Evolutionary conservation across 768 basidiomycete genomes (phyloP).

Genomic region (Cyclocybe aegerita): DNA sequence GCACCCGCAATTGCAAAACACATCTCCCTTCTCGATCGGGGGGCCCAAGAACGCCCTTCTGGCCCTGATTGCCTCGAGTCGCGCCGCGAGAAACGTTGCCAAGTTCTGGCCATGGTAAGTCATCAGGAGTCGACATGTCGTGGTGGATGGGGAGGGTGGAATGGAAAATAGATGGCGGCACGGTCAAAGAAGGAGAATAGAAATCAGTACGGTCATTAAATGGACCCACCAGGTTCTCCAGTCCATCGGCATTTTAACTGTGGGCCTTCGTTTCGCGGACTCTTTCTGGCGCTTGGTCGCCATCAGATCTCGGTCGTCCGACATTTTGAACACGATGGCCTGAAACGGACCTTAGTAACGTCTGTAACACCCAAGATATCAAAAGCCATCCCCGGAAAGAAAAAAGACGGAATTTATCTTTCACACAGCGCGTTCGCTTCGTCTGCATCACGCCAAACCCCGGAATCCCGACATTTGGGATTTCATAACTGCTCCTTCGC

Average conservation of each 20-base stretch:
- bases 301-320: conserved; percentile 22
- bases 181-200: conserved; percentile 25
- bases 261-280: conserved; percentile 18
- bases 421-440: conserved; percentile 7
- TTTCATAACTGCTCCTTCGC: conserved; percentile 6
- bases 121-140: conserved; percentile 59
- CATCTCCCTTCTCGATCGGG: conserved; percentile 76
- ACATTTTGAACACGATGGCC: conserved; percentile 17
- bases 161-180: conserved; percentile 25
- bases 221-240: conserved; percentile 26
- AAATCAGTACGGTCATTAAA: conserved; percentile 34
- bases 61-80: conserved; percentile 83
- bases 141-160: conserved; percentile 20
- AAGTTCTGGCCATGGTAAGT: conserved; percentile 84
- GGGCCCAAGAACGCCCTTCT: conserved; percentile 74
- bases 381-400: conserved; percentile 23
- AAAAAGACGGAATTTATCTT: conserved; percentile 17
- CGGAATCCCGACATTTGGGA: conserved; percentile 20
- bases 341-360: conserved; percentile 24
- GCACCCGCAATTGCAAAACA: conserved; percentile 76
- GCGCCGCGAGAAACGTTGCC: conserved; percentile 85
- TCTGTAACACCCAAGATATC: conserved; percentile 20
- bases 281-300: conserved; percentile 16
- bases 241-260: conserved; percentile 29
- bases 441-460: conserved; percentile 9